A percentile compares a stretch with the other conserved stretches of the same genome.
Conservation (phyloP, 2,329 filamentous ascomycete species). For the Fusarium oxysporum region DNA sequence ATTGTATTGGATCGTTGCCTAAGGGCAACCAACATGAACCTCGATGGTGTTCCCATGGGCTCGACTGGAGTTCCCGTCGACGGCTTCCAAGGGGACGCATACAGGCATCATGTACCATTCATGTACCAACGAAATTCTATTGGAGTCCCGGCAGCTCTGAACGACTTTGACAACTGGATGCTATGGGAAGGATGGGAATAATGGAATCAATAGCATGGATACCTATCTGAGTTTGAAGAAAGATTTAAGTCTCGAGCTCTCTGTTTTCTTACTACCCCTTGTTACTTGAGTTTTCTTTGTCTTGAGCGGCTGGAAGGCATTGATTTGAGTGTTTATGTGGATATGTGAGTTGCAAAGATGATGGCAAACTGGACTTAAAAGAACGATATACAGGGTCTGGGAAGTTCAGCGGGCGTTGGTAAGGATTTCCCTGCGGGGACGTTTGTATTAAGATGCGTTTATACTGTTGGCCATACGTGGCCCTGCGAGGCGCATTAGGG, state of each 20-base stretch:
- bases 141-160: conserved; percentile 43
- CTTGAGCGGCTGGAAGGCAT: background rate
- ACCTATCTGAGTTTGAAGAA: background rate
- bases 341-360: conserved; percentile 30
- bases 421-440: conserved; percentile 8
- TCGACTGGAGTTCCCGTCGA: conserved; percentile 20
- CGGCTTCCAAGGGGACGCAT: conserved; percentile 44
- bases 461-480: conserved; percentile 12
- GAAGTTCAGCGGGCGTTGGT: conserved; percentile 43
- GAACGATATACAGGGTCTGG: conserved; percentile 16
- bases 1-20: conserved; percentile 59
- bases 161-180: conserved; percentile 52
- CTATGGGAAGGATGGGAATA: conserved; percentile 56
- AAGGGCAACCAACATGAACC: conserved; percentile 56
- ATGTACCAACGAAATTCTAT: conserved; percentile 48
- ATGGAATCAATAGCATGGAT: background rate
- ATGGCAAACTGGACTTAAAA: conserved; percentile 19
- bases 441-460: conserved; percentile 23
- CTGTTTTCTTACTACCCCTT: conserved; percentile 1
- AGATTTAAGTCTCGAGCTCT: background rate
- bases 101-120: conserved; percentile 46
- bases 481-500: conserved; percentile 27
- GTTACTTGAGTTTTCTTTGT: conserved; percentile 18
- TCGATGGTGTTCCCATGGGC: conserved; percentile 49
- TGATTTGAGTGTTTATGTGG: conserved; percentile 24